Evolutionary conservation across 805 yeast species (phyloP).

Genomic region (Yamadazyma nakazawae): DNA sequence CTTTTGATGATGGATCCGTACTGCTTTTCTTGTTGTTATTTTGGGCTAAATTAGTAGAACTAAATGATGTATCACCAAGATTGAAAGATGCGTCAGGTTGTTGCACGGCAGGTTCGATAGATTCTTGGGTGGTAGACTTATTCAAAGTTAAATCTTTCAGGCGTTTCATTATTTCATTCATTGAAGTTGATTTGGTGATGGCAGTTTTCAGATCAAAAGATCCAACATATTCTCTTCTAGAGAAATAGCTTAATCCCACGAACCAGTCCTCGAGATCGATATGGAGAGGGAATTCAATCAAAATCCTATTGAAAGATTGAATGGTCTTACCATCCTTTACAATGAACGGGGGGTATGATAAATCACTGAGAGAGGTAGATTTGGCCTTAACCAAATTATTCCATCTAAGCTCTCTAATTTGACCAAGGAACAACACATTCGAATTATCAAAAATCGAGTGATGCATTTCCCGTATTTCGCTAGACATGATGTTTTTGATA

Average conservation of each 20-base stretch:
- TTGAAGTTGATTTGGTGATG: conserved; percentile 7
- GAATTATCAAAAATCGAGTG: conserved; percentile 59
- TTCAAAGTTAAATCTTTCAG: conserved; percentile 4
- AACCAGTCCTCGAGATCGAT: conserved; percentile 77
- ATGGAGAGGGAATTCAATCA: conserved; percentile 61
- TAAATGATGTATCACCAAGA: conserved; percentile 4
- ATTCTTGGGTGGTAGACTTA: not conserved
- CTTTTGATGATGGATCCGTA: not conserved
- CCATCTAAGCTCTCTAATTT: conserved; percentile 50
- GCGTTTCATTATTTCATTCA: conserved; percentile 4
- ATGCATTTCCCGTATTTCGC: conserved; percentile 64
- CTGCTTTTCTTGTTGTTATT: too few species aligned
- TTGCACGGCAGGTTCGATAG: not conserved
- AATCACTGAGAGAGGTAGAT: conserved; percentile 19
- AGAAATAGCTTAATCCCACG: conserved; percentile 62
- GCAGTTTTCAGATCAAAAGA: conserved; percentile 14
- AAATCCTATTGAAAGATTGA: conserved; percentile 38
- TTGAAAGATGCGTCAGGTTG: conserved; percentile 4
- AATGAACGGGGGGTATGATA: conserved; percentile 24
- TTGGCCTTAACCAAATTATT: conserved; percentile 35
- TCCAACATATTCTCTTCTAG: conserved; percentile 55
- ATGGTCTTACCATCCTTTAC: conserved; percentile 32
- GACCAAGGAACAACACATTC: conserved; percentile 57
- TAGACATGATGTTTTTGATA: conserved; percentile 46
- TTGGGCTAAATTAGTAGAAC: not conserved